Percentiles rank a stretch among this genome's conserved stretches.
phyloP scores from a whole-genome alignment of 257 asterid genomes.

The Solanum chilense region DNA sequence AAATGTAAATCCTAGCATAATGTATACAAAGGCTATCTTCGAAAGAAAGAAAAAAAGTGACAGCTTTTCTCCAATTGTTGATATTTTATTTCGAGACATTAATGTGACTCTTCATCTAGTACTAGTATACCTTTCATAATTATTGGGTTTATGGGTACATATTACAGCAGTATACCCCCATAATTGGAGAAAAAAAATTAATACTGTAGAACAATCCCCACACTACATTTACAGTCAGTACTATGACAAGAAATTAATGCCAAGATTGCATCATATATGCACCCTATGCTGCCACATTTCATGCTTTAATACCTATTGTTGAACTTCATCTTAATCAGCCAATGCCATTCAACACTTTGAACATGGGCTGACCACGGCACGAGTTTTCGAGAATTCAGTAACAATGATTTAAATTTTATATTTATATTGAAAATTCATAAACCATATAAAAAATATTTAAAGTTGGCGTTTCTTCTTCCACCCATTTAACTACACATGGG shows the following conservation, averaged over 20 bases:
- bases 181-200: neutral
- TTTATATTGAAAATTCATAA: neutral
- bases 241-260: neutral
- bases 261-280: conserved; percentile 8
- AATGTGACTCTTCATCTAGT: neutral
- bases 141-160: neutral
- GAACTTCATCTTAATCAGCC: neutral
- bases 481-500: neutral
- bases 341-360: neutral
- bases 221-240: neutral
- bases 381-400: neutral
- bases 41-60: neutral
- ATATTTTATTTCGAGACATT: neutral
- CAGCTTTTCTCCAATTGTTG: neutral
- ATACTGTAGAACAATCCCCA: neutral
- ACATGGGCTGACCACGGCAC: no score
- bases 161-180: neutral
- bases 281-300: conserved; percentile 55
- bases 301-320: conserved; percentile 20
- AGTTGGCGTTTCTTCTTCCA: neutral
- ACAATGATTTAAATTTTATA: neutral
- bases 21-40: neutral
- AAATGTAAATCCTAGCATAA: neutral
- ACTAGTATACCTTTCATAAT: neutral
- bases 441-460: neutral